phyloP scores from a whole-genome alignment of 1,284 basidiomycete genomes.

The Anthracocystis walkeri region DNA sequence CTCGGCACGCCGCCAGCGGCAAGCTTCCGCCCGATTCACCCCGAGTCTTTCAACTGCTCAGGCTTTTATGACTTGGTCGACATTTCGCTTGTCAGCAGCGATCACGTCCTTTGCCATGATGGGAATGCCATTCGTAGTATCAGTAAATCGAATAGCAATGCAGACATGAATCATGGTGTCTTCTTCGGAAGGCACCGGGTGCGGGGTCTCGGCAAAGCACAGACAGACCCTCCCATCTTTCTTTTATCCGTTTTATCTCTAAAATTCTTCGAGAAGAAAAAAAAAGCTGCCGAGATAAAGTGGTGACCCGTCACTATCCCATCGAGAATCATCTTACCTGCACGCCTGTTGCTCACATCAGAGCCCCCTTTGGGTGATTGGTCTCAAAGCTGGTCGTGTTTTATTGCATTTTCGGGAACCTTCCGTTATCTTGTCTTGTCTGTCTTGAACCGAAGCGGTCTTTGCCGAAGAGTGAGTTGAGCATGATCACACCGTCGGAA shows the following conservation, averaged over 20 bases:
- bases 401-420: no score
- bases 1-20: not conserved
- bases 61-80: not conserved
- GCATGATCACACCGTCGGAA: no score
- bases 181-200: constrained; percentile 4
- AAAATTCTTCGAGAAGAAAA: not conserved
- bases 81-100: no score
- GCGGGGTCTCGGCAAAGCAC: constrained; percentile 5
- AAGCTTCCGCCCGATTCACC: not conserved
- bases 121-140: not conserved
- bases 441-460: no score
- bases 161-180: not conserved
- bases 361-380: no score
- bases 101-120: not conserved
- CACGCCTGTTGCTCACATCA: no score
- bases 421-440: no score
- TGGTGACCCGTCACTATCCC: not conserved
- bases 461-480: no score
- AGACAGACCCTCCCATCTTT: not conserved
- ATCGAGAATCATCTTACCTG: not conserved
- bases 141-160: not conserved
- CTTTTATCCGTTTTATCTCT: not conserved
- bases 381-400: no score
- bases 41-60: not conserved
- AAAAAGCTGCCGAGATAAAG: constrained; percentile 1